phyloP scores from a whole-genome alignment of 2,329 filamentous ascomycete genomes.

The Karstenula rhodostoma region DNA sequence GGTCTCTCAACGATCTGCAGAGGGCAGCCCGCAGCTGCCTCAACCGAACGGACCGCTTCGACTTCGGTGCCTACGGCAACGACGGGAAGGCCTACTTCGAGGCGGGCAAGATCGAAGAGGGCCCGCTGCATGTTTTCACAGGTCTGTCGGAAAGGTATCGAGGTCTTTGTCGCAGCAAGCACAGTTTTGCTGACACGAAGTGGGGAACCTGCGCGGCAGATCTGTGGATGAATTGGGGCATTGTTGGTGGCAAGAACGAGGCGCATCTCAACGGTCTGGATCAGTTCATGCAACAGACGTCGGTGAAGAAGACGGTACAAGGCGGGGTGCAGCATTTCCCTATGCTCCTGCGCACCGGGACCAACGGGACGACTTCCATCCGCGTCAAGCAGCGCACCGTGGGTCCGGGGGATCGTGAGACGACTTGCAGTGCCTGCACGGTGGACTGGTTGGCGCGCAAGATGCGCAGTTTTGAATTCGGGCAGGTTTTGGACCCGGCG shows the following conservation, averaged over 20 bases:
- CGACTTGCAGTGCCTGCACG: constrained; percentile 19
- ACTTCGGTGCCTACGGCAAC: constrained; percentile 19
- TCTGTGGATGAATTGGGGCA: constrained; percentile 26
- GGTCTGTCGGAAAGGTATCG: constrained; percentile 16
- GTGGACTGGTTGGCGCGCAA: constrained; percentile 22
- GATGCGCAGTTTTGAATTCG: constrained; percentile 21
- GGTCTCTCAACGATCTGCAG: background rate
- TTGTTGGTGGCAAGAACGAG: constrained; percentile 21
- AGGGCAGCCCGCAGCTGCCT: background rate
- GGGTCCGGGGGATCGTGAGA: constrained; percentile 19
- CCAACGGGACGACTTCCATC: constrained; percentile 1
- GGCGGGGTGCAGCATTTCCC: background rate
- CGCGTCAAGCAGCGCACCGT: background rate
- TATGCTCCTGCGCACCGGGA: background rate
- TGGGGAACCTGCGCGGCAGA: constrained; percentile 23
- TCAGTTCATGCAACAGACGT: constrained; percentile 18
- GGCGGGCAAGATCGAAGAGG: constrained; percentile 13
- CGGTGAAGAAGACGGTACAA: constrained; percentile 12
- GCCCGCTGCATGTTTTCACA: constrained; percentile 11
- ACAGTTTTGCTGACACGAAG: background rate
- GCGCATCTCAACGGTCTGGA: constrained; percentile 18
- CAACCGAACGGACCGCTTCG: constrained; percentile 20
- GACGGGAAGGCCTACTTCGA: constrained; percentile 20
- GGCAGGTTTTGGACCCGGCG: constrained; percentile 14
- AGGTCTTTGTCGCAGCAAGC: constrained; percentile 1